Evolutionary conservation across 129 eudicot species (phyloP), one percentile per base, ranked within the genome.

Genomic region (Escallonia rubra): DNA sequence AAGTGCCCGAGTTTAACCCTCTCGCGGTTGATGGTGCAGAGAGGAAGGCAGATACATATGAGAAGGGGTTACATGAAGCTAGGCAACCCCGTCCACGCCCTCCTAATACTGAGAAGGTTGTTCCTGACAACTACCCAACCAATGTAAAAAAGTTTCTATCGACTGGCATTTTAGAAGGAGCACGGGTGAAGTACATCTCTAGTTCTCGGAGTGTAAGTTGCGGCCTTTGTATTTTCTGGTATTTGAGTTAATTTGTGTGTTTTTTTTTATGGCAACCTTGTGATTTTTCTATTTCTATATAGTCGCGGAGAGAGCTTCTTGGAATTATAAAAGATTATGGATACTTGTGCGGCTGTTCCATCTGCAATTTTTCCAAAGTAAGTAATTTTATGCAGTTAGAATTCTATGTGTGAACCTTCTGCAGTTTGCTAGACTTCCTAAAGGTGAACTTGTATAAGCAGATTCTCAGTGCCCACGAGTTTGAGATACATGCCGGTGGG

Each of bases 381-480:
- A 66, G 96, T 76, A 59, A 12, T 57, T 41, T 48, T 63, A 6
- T 61, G 64, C 65, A 3, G 41, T 49, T 50, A 47, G 34, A 59
- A 65, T 47, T 76, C 43, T 62, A 8, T 54, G 8, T 70, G 23
- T 40, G 46, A 23, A 14, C 7, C 11, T 41, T 51, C 57, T 66
- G 51, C 61, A 8, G 41, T 44, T 57, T 79, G 8, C 50, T 39
- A 47, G 14, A 49, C 41, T 69, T 63, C 48, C 13, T 67, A 59
- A 56, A 41, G 56, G 61, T 54, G 66, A 55, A 79, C 41, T 74
- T 66, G 43, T 67, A 41, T 41, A 39, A 70, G 74, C 87, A 93
- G 96, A 83, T 93, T 63, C 79, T 89, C 45, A 91, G 91, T 70
- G 98, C 98, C 23, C 90, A 93, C 65, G 96, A 93, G 84, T 93